phyloP scores from a whole-genome alignment of 768 basidiomycete genomes.

The Hygrocybe coccinea region DNA sequence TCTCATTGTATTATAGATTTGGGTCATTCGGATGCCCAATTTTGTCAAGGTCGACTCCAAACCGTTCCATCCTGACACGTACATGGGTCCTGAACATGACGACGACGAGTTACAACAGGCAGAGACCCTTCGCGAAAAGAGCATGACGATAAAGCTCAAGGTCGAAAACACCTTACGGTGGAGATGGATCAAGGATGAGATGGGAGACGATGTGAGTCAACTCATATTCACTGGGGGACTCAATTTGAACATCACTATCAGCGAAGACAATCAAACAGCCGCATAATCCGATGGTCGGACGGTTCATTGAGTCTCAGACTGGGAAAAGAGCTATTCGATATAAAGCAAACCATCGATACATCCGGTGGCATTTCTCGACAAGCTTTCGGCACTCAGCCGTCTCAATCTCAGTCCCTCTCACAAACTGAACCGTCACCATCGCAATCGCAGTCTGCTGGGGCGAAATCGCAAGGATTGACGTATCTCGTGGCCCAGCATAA shows the following conservation, averaged over 20 bases:
- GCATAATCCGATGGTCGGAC: slow-evolving; percentile 94
- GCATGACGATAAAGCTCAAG: slow-evolving; percentile 79
- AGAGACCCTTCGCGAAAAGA: slow-evolving; percentile 66
- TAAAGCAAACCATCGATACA: slow-evolving; percentile 72
- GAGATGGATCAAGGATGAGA: slow-evolving; percentile 82
- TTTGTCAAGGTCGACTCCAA: slow-evolving; percentile 86
- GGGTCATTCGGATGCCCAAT: slow-evolving; percentile 92
- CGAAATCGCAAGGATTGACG: slow-evolving; percentile 70
- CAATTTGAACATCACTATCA: slow-evolving; percentile 26
- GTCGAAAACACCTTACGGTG: slow-evolving; percentile 94
- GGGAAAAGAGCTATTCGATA: slow-evolving; percentile 92
- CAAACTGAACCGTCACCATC: slow-evolving; percentile 15
- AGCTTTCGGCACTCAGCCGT: slow-evolving; percentile 46
- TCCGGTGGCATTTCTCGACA: slow-evolving; percentile 64
- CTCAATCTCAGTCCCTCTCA: slow-evolving; percentile 28
- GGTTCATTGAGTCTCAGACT: slow-evolving; percentile 85
- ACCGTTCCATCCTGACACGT: slow-evolving; percentile 85
- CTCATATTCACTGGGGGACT: neutral
- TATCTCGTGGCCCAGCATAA: slow-evolving; percentile 90
- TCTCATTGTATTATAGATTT: slow-evolving; percentile 49
- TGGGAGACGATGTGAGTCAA: slow-evolving; percentile 65
- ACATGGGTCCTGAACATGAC: slow-evolving; percentile 78
- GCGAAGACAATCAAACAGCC: slow-evolving; percentile 84
- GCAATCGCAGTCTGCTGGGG: slow-evolving; percentile 28
- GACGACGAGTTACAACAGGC: slow-evolving; percentile 55